Evolutionary conservation across 2,329 filamentous ascomycete species (phyloP).

Genomic region (Ascochyta rabiei): DNA sequence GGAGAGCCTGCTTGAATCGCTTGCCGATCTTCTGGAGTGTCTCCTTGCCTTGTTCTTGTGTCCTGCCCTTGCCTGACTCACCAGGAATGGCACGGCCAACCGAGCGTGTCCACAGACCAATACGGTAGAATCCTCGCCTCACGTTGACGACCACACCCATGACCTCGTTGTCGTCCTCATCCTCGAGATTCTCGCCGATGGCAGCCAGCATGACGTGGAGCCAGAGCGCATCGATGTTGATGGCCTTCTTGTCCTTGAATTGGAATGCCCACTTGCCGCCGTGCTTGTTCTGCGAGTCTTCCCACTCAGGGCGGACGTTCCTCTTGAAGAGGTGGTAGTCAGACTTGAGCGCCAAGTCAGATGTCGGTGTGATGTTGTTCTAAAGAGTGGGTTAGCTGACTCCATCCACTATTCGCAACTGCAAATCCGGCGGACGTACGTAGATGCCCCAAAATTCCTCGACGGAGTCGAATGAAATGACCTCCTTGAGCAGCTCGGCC

Average conservation of each 20-base stretch:
- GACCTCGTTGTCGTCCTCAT: slow-evolving; percentile 92
- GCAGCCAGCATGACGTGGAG: slow-evolving; percentile 95
- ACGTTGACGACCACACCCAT: slow-evolving; percentile 99
- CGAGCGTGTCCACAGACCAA: slow-evolving; percentile 96
- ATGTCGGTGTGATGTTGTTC: slow-evolving; percentile 99
- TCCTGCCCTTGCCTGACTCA: slow-evolving; percentile 77
- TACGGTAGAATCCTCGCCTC: slow-evolving; percentile 96
- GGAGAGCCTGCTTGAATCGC: slow-evolving; percentile 90
- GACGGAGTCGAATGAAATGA: slow-evolving; percentile 97
- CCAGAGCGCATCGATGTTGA: slow-evolving; percentile 95
- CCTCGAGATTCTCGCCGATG: slow-evolving; percentile 96
- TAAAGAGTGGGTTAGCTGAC: slow-evolving; percentile 53
- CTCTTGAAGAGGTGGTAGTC: slow-evolving; percentile 99
- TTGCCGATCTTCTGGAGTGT: slow-evolving; percentile 83
- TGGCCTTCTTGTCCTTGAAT: slow-evolving; percentile 92
- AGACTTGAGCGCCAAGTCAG: slow-evolving; percentile 94
- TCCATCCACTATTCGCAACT: neutral
- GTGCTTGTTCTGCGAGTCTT: slow-evolving; percentile 98
- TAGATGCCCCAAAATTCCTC: slow-evolving; percentile 99
- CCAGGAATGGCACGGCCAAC: slow-evolving; percentile 82
- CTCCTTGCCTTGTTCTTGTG: slow-evolving; percentile 81
- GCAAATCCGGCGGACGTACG: slow-evolving; percentile 63
- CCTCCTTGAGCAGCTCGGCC: slow-evolving; percentile 97
- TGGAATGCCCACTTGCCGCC: slow-evolving; percentile 98
- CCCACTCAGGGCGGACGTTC: slow-evolving; percentile 96